Evolutionary conservation across 495 filamentous ascomycete species (phyloP).

Genomic region (Hypoxylon crocopeplum): DNA sequence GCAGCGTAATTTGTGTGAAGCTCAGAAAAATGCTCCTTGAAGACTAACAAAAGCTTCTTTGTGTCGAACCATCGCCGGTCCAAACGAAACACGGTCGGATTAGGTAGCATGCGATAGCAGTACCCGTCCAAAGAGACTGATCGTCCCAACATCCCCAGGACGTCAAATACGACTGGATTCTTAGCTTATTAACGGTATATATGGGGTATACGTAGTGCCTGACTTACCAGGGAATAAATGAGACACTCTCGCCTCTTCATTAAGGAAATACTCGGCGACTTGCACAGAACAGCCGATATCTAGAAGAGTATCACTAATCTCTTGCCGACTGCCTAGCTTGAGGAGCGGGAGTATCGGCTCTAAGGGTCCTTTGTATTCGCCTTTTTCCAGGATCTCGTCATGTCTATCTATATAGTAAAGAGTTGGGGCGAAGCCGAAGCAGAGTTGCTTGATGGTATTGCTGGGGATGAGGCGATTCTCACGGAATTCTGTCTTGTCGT

Average conservation of each 20-base stretch:
- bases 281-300: slow-evolving; percentile 52
- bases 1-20: background rate
- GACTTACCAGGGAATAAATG: slow-evolving; percentile 61
- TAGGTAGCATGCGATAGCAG: slow-evolving; percentile 56
- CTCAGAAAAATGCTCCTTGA: slow-evolving; percentile 33
- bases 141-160: slow-evolving; percentile 60
- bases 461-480: slow-evolving; percentile 55
- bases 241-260: slow-evolving; percentile 38
- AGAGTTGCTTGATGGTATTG: slow-evolving; percentile 53
- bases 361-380: background rate
- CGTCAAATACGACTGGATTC: slow-evolving; percentile 55
- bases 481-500: slow-evolving; percentile 49
- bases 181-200: background rate
- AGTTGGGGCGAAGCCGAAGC: slow-evolving; percentile 56
- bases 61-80: slow-evolving; percentile 51
- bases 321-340: slow-evolving; percentile 45
- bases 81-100: slow-evolving; percentile 56
- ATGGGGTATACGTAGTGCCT: too few relatives aligned
- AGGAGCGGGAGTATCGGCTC: slow-evolving; percentile 42
- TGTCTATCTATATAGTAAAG: slow-evolving; percentile 42
- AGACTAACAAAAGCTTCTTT: slow-evolving; percentile 43
- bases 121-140: slow-evolving; percentile 49
- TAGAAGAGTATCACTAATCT: slow-evolving; percentile 54
- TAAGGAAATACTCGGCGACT: slow-evolving; percentile 48
- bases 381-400: slow-evolving; percentile 38